A percentile compares a stretch with the other conserved stretches of the same genome.
Evolutionary conservation across 805 yeast species (phyloP).

Genomic region (Yarrowia porcina): DNA sequence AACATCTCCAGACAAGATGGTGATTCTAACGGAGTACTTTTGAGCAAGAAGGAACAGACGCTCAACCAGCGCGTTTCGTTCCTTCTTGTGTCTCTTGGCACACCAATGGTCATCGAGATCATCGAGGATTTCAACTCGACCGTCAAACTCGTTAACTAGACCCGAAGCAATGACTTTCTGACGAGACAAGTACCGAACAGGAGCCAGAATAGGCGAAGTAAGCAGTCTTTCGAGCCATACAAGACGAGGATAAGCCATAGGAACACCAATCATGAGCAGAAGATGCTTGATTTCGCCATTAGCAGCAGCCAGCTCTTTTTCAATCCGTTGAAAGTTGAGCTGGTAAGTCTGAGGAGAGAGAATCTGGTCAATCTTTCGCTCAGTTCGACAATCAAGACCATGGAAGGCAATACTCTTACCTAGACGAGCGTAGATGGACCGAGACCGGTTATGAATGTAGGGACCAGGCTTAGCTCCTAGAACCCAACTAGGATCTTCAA

Average conservation of each 20-base stretch:
- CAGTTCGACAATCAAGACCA: constrained; percentile 93
- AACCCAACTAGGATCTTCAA: constrained; percentile 58
- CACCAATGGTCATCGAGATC: constrained; percentile 98
- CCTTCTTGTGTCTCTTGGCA: constrained; percentile 77
- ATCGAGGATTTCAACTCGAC: constrained; percentile 84
- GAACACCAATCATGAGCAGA: constrained; percentile 84
- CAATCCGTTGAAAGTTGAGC: constrained; percentile 56
- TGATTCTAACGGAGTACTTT: constrained; percentile 61
- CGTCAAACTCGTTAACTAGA: constrained; percentile 86
- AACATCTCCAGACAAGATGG: constrained; percentile 90
- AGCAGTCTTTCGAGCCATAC: constrained; percentile 84
- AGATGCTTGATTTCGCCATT: constrained; percentile 67
- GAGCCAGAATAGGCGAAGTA: constrained; percentile 52
- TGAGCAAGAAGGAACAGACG: constrained; percentile 66
- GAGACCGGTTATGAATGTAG: constrained; percentile 61
- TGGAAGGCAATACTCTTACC: constrained; percentile 70
- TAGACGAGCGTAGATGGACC: constrained; percentile 66
- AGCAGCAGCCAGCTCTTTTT: constrained; percentile 49
- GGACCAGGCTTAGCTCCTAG: constrained; percentile 58
- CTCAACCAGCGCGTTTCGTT: constrained; percentile 68
- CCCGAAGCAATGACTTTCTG: constrained; percentile 56
- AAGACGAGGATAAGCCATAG: constrained; percentile 89
- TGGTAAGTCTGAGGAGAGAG: constrained; percentile 56
- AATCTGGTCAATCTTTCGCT: constrained; percentile 63
- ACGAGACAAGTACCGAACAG: constrained; percentile 53